These are phyloP conservation scores for Phanerochaete carnosa DNA, from an alignment of 768 basidiomycete genomes.

Conservation along the genomic window DNA sequence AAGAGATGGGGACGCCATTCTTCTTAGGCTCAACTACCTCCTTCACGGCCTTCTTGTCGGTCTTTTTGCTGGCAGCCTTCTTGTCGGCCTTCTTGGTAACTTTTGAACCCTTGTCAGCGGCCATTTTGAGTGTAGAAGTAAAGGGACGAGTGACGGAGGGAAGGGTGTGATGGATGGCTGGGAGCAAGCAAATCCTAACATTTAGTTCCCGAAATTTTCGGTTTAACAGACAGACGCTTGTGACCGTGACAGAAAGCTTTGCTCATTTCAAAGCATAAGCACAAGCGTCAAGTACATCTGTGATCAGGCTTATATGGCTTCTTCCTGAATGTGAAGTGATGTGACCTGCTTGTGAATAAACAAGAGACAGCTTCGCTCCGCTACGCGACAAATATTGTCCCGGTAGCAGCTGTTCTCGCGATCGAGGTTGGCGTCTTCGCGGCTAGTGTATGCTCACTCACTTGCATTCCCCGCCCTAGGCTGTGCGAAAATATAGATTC, in stretches of 20 bases:
- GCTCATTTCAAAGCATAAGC: not conserved
- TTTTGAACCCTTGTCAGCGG: constrained; percentile 17
- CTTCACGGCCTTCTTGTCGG: constrained; percentile 33
- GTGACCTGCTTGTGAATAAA: too few species aligned
- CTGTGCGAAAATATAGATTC: too few species aligned
- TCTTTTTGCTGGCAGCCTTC: constrained; percentile 35
- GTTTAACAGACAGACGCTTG: constrained; percentile 9
- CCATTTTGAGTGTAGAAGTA: constrained; percentile 29
- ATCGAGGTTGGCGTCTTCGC: too few species aligned
- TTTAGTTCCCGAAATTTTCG: constrained; percentile 15
- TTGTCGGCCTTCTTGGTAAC: constrained; percentile 34
- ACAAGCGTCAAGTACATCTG: not conserved
- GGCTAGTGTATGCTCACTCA: too few species aligned
- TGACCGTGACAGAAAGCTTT: constrained; percentile 1
- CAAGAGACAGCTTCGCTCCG: too few species aligned
- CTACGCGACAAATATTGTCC: too few species aligned
- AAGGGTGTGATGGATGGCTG: constrained; percentile 16
- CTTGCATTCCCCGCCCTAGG: too few species aligned
- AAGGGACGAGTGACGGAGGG: constrained; percentile 7
- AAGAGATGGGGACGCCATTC: constrained; percentile 29
- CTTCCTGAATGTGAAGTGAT: not conserved
- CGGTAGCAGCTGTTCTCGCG: too few species aligned
- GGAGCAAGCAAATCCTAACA: constrained; percentile 13
- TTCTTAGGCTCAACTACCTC: constrained; percentile 21
- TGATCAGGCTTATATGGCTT: not conserved